Base-by-base conservation (phyloP, 768 basidiomycete genomes). In the Trametes cingulata region DNA sequence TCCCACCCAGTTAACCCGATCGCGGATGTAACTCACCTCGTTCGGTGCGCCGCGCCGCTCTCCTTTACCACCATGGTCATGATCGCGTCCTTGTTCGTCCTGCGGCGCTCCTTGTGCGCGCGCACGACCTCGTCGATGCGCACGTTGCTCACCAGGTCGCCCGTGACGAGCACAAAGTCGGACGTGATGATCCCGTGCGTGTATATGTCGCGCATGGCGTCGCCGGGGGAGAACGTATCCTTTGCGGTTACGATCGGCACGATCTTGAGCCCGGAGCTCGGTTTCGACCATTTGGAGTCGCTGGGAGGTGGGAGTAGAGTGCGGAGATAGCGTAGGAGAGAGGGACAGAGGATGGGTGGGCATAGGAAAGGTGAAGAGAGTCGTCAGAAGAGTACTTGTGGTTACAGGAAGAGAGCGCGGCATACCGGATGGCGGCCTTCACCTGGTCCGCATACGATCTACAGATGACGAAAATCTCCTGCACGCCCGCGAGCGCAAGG, bases 41-140 rank as follows among this genome's bases (percentile, higher is more conserved):
- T 90, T 48, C 90, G 78, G 75, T 91, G 92, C 62, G 71, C 75
- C 8, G 79, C 80, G 14, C 88, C 89, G 65, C 85, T 85, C 74
- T 90, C 86, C 74, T 91, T 92, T 58, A 91, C 90, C 14, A 93
- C 93, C 80, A 98, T 93, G 25, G 94, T 95, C 93, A 99, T 95
- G 69, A 95, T 93, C 39, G 90, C 91, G 71, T 98, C 91, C 77
- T 93, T 92, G 74, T 95, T 93, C 60, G 79, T 83, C 73, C 87
- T 88, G 61, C 93, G 80, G 51, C 94, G 78, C 72, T 91, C 90
- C 79, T 90, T 94, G 78, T 98, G 96, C 63, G 84, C 85, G 46
- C 87, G 82, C 48, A 97, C 90, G 53, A 95, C 91, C 66, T 93
- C 90, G 67, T 93, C 90, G 65, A 99, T 89, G 60, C 86, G 85